Conservation (phyloP, 1,284 basidiomycete genomes). For the Moniliella sp. region DNA sequence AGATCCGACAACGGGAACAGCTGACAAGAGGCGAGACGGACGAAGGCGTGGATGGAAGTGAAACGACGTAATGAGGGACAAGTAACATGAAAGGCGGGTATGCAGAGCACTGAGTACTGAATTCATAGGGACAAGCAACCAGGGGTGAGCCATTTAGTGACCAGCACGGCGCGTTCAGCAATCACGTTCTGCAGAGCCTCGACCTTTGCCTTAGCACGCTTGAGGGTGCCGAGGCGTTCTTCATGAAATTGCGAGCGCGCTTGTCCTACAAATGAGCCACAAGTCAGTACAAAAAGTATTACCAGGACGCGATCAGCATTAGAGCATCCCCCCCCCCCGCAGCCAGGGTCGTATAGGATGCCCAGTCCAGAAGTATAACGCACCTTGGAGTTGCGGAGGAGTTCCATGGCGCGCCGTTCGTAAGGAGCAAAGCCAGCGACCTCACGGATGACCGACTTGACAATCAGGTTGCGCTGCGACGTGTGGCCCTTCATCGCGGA, state of each 20-base stretch:
- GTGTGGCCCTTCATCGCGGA: conserved; percentile 70
- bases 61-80: too few species aligned
- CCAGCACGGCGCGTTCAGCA: conserved; percentile 3
- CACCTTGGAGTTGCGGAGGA: conserved; percentile 97
- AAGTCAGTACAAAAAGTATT: too few species aligned
- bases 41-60: too few species aligned
- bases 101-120: too few species aligned
- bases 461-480: conserved; percentile 41
- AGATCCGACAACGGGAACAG: too few species aligned
- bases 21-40: too few species aligned
- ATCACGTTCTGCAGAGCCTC: conserved; percentile 2
- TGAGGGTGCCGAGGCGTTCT: conserved; percentile 30
- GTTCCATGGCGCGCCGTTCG: conserved; percentile 91
- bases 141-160: conserved; percentile 2
- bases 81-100: too few species aligned
- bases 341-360: too few species aligned
- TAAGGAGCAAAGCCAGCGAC: conserved; percentile 85
- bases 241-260: conserved; percentile 33
- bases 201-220: conserved; percentile 25
- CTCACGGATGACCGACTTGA: conserved; percentile 25
- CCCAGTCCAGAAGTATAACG: too few species aligned
- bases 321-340: too few species aligned
- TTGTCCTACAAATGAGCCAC: conserved; percentile 20
- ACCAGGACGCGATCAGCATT: too few species aligned
- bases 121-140: too few species aligned